Evolutionary conservation across 73 alveolate genomes (phyloP).

Genomic region (Effrenium voratum): DNA sequence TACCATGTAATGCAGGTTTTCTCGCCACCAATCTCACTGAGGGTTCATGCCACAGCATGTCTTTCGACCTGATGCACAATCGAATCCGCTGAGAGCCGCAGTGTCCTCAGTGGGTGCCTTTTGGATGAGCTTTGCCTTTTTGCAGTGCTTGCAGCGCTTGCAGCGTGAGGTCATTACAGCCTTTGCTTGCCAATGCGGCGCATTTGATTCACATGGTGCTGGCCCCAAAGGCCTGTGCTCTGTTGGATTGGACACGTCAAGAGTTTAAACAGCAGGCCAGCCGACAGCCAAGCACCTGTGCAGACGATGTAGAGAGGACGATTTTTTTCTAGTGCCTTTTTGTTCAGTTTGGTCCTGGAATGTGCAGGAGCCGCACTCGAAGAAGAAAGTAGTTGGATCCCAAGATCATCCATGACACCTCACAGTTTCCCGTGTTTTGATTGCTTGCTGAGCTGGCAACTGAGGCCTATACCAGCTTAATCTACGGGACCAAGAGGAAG

Average conservation of each 20-base stretch:
- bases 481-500: background rate
- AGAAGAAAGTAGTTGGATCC: background rate
- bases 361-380: background rate
- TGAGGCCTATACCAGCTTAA: slow-evolving; percentile 33
- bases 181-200: slow-evolving; percentile 31
- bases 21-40: too few species aligned
- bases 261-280: background rate
- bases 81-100: too few species aligned
- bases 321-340: too few species aligned
- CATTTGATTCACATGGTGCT: background rate
- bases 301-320: background rate
- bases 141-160: too few species aligned
- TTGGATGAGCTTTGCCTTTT: too few species aligned
- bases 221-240: slow-evolving; percentile 63
- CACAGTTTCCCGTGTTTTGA: background rate
- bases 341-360: background rate
- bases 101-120: too few species aligned
- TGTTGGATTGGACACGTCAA: too few species aligned
- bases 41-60: too few species aligned
- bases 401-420: background rate
- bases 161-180: slow-evolving; percentile 21
- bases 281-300: background rate
- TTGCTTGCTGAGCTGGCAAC: background rate
- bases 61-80: too few species aligned
- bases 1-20: too few species aligned